Base-by-base conservation (phyloP, 2,329 filamentous ascomycete species). In the Cercospora sojina region DNA sequence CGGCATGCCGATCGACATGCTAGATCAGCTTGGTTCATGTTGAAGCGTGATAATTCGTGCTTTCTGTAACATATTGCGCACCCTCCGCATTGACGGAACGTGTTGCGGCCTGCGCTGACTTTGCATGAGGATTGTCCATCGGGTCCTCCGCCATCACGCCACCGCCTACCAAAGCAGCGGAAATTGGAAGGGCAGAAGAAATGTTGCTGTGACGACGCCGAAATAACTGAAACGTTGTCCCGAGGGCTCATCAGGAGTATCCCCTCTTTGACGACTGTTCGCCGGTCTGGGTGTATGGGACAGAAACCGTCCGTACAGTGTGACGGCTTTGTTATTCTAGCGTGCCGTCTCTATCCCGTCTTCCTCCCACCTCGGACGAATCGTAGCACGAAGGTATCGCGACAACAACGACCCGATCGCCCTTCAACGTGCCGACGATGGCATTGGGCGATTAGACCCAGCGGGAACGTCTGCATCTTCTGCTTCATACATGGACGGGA, bases 1-100 rank as follows among this genome's bases (percentile, higher is more conserved):
- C 59, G 59, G 59, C 59, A 62, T 62, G 59, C 59, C 59, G 59
- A 62, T 56, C 16, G 10, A 16, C 1, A 8, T 62, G 23, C 43
- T 51, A 41, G 58, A 5, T 32, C 31, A 32, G 31, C 31, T 32
- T 32, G 9, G 31, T 38, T 2, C 5, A n/a, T 38, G 13, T 38
- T 13, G 13, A 5, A 38, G 35, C 13, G 13, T n/a, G 35, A 38
- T 16, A 16, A 38, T 2, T 38, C 35, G 35, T 38, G 35, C 35
- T 38, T 38, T 3, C 5, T 38, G 2, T 13, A 38, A 38, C 35
- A n/a, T n/a, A 38, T 38, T 38, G 35, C 13, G 35, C 13, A 7
- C 13, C 13, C n/a, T 2, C 35, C 35, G 35, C 13, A 13, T n/a
- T 38, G 35, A 38, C 35, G 35, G 13, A 7, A n/a, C 7, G 35